A percentile compares a stretch with the other conserved stretches of the same genome.
Evolutionary conservation across 2,329 filamentous ascomycete genomes (phyloP).

Genomic region (Nemania sp.): DNA sequence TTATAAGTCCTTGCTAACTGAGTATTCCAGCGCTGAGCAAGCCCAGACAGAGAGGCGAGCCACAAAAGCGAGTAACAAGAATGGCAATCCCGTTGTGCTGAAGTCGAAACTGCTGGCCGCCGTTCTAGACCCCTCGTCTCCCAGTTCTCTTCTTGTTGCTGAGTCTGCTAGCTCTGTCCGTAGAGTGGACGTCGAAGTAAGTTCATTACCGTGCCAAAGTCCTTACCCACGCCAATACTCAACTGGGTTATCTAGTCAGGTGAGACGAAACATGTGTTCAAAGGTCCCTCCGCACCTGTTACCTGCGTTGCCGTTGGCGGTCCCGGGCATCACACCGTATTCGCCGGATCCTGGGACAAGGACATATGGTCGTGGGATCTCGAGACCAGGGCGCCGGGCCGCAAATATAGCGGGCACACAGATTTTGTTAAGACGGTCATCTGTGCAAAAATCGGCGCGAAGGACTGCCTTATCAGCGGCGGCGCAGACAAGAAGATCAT

Average conservation of each 20-base stretch:
- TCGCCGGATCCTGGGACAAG: constrained; percentile 95
- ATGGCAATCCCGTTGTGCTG: constrained; percentile 78
- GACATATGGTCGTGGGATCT: constrained; percentile 83
- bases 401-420: constrained; percentile 72
- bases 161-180: constrained; percentile 84
- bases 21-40: constrained; percentile 51
- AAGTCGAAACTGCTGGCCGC: constrained; percentile 85
- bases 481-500: constrained; percentile 79
- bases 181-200: constrained; percentile 73
- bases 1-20: constrained; percentile 43
- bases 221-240: constrained; percentile 9
- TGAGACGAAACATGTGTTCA: constrained; percentile 57
- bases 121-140: constrained; percentile 65
- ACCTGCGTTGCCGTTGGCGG: constrained; percentile 74
- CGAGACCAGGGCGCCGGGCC: constrained; percentile 55
- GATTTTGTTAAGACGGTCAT: constrained; percentile 90
- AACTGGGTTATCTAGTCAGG: constrained; percentile 43
- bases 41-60: constrained; percentile 62
- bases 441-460: constrained; percentile 61
- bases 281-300: constrained; percentile 77
- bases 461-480: constrained; percentile 70
- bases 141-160: constrained; percentile 71
- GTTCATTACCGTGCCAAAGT: constrained; percentile 14
- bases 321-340: constrained; percentile 61
- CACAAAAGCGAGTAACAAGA: constrained; percentile 72